Conservation (phyloP, 2,329 filamentous ascomycete species). For the Dothistroma pini region DNA sequence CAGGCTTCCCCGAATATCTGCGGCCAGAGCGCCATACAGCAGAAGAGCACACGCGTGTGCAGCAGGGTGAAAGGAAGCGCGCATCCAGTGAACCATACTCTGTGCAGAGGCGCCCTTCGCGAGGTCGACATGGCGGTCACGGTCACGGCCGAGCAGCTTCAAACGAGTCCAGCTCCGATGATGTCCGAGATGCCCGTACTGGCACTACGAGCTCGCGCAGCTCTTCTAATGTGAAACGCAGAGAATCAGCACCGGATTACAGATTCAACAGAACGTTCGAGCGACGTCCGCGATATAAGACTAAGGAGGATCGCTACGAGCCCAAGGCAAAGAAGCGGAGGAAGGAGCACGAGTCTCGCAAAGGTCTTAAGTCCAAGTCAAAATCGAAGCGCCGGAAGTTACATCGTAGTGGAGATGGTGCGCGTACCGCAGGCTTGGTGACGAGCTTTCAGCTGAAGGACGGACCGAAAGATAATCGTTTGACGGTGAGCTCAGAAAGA, state of each 20-base stretch:
- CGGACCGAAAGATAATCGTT: conserved; percentile 40
- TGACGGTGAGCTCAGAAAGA: conserved; percentile 41
- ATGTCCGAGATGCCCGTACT: conserved; percentile 7
- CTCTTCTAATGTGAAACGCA: conserved; percentile 3
- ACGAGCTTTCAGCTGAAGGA: conserved; percentile 46
- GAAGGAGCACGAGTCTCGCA: conserved; percentile 25
- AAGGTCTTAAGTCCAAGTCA: conserved; percentile 12
- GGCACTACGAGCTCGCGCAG: conserved; percentile 11
- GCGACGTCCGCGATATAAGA: conserved; percentile 46
- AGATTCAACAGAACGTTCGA: conserved; percentile 35
- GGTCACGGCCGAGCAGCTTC: conserved; percentile 4
- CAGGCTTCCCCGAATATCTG: conserved; percentile 24
- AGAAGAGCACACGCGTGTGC: conserved; percentile 17
- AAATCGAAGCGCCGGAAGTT: conserved; percentile 34
- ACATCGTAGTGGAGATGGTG: conserved; percentile 37
- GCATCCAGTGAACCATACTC: conserved; percentile 35
- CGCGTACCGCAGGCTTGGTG: conserved; percentile 36
- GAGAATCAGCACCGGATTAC: conserved; percentile 1
- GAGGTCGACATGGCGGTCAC: not conserved
- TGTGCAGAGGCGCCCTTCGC: conserved; percentile 6
- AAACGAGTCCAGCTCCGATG: conserved; percentile 15
- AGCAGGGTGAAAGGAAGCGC: conserved; percentile 33
- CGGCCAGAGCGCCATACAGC: conserved; percentile 22
- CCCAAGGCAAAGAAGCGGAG: conserved; percentile 36
- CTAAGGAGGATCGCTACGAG: conserved; percentile 45